Percentiles rank a stretch among this genome's conserved stretches.
Conservation (phyloP, 75 land plant species). For the Pseudotsuga menziesii region DNA sequence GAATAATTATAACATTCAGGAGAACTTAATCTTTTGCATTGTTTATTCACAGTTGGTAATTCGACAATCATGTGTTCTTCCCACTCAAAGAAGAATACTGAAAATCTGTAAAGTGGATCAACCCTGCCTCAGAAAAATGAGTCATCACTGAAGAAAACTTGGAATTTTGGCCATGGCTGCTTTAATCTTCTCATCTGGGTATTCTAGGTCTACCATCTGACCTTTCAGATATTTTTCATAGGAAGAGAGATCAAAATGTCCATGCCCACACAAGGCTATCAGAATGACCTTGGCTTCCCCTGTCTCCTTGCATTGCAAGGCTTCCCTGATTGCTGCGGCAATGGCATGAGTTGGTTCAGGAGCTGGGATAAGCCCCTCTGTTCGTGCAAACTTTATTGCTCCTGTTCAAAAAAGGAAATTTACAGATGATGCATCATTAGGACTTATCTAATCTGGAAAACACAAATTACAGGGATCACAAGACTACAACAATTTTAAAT, state of each 20-base stretch:
- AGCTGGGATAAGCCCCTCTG: slow-evolving; percentile 86
- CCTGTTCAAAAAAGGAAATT: slow-evolving; percentile 27
- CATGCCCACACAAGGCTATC: slow-evolving; percentile 92
- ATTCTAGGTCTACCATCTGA: slow-evolving; percentile 62
- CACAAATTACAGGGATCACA: background rate
- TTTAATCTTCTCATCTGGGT: slow-evolving; percentile 47
- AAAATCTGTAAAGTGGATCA: background rate
- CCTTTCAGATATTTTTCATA: slow-evolving; percentile 88
- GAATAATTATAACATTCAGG: background rate
- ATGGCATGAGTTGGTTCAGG: slow-evolving; percentile 97
- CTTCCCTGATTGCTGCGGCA: slow-evolving; percentile 91
- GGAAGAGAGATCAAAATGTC: slow-evolving; percentile 83
- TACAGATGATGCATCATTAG: background rate
- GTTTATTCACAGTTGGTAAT: background rate
- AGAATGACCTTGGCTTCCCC: slow-evolving; percentile 84
- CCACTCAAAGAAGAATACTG: background rate
- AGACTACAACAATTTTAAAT: background rate
- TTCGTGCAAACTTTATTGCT: slow-evolving; percentile 81
- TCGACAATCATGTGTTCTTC: background rate
- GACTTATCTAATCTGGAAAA: background rate
- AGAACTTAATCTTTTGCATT: background rate
- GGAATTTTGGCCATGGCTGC: slow-evolving; percentile 54
- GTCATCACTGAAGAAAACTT: background rate
- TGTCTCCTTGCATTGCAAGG: slow-evolving; percentile 67
- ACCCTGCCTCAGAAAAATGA: background rate